Base-by-base conservation (phyloP, 768 basidiomycete species). In the Coprinellus micaceus region DNA sequence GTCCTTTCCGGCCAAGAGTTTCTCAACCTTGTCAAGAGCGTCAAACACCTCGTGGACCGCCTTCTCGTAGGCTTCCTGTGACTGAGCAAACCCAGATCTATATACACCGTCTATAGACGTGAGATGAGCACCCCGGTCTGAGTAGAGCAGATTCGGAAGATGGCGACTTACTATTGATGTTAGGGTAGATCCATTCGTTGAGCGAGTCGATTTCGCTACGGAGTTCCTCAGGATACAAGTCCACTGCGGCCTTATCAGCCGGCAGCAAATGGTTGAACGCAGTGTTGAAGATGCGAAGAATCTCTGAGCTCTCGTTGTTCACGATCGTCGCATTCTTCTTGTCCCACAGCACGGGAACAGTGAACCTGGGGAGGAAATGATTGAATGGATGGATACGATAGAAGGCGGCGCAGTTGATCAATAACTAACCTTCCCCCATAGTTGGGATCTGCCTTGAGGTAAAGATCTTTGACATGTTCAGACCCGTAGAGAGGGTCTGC, bases 251-350 rank as follows among this genome's bases (percentile, higher is more conserved):
- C 58, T 85, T 82, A 4, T 89, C 86, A 1, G 76, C 68, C 3
- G 89, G 79, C 6, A 97, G 56, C 19, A 88, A 62, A 22, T 85
- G 75, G 67, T 97, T 86, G 75, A 96, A 95, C 1, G 81, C 87
- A 7, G 80, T 79, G 72, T 99, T 98, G 74, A 98, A 82, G 9
- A 96, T 89, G 55, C 96, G 86, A 65, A 98, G 93, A 66, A 98
- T 94, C 73, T 98, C 96, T 2, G 89, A 85, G 61, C 86, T 88
- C 67, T 99, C 96, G 68, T 98, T 98, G 76, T 94, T 98, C 56
- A 99, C 97, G 62, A 98, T 89, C 36, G 88, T 89, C 43, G 86
- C 74, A 41, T 68, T 74, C 69, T 95, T 91, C 76, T 86, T 95
- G 74, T 98, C 97, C 91, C 93, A 99, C 4, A 99, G 77, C 29